A percentile compares a stretch with the other conserved stretches of the same genome.
Conservation (phyloP, 805 yeast genomes). For the Yarrowia yakushimensis region DNA sequence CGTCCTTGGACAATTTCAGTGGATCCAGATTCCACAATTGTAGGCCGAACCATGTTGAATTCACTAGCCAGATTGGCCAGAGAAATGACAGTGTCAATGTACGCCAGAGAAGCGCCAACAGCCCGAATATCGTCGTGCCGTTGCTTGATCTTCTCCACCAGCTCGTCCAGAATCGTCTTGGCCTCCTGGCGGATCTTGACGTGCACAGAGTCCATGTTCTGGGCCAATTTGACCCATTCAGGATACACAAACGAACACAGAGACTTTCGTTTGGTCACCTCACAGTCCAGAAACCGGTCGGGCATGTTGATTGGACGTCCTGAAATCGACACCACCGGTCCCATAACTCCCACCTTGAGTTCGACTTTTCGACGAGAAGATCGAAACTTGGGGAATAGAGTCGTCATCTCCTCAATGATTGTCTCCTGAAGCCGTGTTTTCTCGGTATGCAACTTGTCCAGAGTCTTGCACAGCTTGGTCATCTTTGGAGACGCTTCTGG, state of each 20-base stretch:
- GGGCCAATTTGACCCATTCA: constrained; percentile 55
- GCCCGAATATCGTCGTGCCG: constrained; percentile 48
- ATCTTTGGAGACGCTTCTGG: constrained; percentile 29
- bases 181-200: constrained; percentile 56
- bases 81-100: constrained; percentile 67
- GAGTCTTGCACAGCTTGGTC: constrained; percentile 32
- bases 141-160: constrained; percentile 48
- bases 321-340: neutral
- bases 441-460: constrained; percentile 33
- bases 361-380: neutral
- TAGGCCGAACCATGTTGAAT: constrained; percentile 62
- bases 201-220: constrained; percentile 45
- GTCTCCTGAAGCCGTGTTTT: constrained; percentile 31
- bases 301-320: constrained; percentile 18
- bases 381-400: constrained; percentile 12
- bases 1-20: constrained; percentile 63
- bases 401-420: constrained; percentile 28
- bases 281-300: constrained; percentile 20
- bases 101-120: constrained; percentile 53
- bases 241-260: constrained; percentile 40
- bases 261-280: constrained; percentile 26
- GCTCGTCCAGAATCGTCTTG: constrained; percentile 45
- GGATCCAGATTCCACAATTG: constrained; percentile 44
- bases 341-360: constrained; percentile 3
- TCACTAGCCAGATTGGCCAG: constrained; percentile 73